phyloP scores from a whole-genome alignment of 2,329 filamentous ascomycete species.

The Pyrenophora teres region DNA sequence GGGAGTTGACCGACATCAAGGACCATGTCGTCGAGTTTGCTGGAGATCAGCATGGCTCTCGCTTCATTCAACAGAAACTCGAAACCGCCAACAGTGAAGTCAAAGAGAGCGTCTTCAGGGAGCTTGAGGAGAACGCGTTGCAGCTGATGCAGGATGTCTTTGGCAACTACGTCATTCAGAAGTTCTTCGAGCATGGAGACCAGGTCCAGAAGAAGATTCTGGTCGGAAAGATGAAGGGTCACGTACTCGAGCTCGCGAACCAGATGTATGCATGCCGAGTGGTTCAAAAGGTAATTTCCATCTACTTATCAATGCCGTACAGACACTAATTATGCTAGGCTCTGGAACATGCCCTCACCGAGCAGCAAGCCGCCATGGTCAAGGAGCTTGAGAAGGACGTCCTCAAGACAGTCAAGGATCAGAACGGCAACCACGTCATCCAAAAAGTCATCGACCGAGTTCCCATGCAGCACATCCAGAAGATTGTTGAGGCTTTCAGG shows the following conservation, averaged over 20 bases:
- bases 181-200: slow-evolving; percentile 94
- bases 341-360: slow-evolving; percentile 85
- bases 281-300: slow-evolving; percentile 76
- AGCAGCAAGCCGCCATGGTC: slow-evolving; percentile 84
- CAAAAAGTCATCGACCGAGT: slow-evolving; percentile 89
- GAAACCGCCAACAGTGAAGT: slow-evolving; percentile 94
- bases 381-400: slow-evolving; percentile 80
- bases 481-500: slow-evolving; percentile 80
- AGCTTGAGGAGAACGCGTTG: slow-evolving; percentile 81
- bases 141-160: slow-evolving; percentile 96
- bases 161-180: slow-evolving; percentile 98
- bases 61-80: slow-evolving; percentile 93
- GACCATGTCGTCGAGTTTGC: slow-evolving; percentile 90
- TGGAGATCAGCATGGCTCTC: slow-evolving; percentile 92
- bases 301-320: background rate
- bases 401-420: slow-evolving; percentile 77
- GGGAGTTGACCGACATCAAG: slow-evolving; percentile 87
- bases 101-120: slow-evolving; percentile 86
- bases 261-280: slow-evolving; percentile 96
- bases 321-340: slow-evolving; percentile 59
- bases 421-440: slow-evolving; percentile 95
- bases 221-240: slow-evolving; percentile 84
- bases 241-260: slow-evolving; percentile 76
- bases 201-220: slow-evolving; percentile 89
- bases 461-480: slow-evolving; percentile 77